phyloP scores from a whole-genome alignment of 805 yeast species.

The Metschnikowia picachoensis region DNA sequence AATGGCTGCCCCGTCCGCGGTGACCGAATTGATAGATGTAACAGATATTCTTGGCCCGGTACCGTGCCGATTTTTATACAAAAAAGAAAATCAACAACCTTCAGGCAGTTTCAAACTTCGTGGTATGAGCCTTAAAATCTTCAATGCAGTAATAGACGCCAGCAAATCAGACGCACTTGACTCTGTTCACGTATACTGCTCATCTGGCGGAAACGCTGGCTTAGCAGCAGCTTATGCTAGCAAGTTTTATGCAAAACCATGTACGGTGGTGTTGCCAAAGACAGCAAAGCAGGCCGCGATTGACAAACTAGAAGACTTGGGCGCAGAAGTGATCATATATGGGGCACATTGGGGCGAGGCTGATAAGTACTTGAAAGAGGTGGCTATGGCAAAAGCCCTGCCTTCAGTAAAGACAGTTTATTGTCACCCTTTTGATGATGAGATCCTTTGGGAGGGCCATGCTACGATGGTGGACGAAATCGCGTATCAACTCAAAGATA shows the following conservation, averaged over 20 bases:
- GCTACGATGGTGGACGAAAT: constrained; percentile 37
- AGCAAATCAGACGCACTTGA: constrained; percentile 15
- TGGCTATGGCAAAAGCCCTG: constrained; percentile 19
- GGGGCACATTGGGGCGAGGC: constrained; percentile 52
- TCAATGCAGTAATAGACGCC: constrained; percentile 27
- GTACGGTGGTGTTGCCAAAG: constrained; percentile 61
- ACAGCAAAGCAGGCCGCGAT: constrained; percentile 43
- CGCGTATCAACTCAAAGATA: constrained; percentile 23
- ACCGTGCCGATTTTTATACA: constrained; percentile 42
- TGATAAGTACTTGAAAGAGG: constrained; percentile 35
- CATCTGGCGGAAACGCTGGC: constrained; percentile 58
- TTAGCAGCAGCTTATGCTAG: constrained; percentile 52
- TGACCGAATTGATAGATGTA: constrained; percentile 40
- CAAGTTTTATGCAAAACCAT: constrained; percentile 30
- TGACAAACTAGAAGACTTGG: constrained; percentile 41
- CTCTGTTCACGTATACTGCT: constrained; percentile 42
- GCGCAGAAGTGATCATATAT: constrained; percentile 47
- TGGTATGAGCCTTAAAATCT: constrained; percentile 49
- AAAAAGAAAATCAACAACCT: constrained; percentile 52
- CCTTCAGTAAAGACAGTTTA: constrained; percentile 33
- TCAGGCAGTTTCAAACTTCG: constrained; percentile 56
- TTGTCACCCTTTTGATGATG: constrained; percentile 53
- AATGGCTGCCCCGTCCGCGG: constrained; percentile 20
- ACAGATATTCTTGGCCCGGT: constrained; percentile 12
- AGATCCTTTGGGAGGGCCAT: constrained; percentile 53